phyloP scores from a whole-genome alignment of 2,329 filamentous ascomycete genomes.

The Aureobasidium sp. region DNA sequence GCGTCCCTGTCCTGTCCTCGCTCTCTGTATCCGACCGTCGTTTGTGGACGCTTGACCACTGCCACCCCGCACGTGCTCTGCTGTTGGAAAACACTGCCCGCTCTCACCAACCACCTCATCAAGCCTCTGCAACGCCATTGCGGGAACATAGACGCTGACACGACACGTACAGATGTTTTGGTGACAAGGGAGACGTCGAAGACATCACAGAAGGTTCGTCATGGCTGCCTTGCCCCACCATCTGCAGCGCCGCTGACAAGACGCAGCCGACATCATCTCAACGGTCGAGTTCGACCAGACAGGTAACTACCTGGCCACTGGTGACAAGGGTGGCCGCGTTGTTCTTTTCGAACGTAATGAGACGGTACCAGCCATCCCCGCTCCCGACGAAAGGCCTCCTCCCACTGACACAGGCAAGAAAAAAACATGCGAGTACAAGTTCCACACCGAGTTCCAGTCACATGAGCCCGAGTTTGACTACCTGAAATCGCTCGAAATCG shows the following conservation, averaged over 20 bases:
- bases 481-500: slow-evolving; percentile 96
- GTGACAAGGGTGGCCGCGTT: slow-evolving; percentile 78
- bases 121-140: neutral
- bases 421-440: slow-evolving; percentile 99
- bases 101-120: neutral
- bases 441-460: slow-evolving; percentile 99
- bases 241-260: slow-evolving; percentile 5
- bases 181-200: slow-evolving; percentile 98
- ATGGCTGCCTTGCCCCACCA: neutral
- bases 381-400: neutral
- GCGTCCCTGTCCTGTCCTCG: neutral
- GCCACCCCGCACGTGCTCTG: neutral
- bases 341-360: slow-evolving; percentile 90
- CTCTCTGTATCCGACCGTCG: neutral
- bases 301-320: slow-evolving; percentile 82
- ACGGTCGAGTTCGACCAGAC: slow-evolving; percentile 88
- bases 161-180: slow-evolving; percentile 70
- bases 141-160: neutral
- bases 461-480: slow-evolving; percentile 99
- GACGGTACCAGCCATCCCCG: slow-evolving; percentile 54
- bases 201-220: slow-evolving; percentile 87
- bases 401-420: slow-evolving; percentile 51
- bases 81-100: neutral
- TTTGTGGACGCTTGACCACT: neutral
- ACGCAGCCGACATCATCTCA: slow-evolving; percentile 76